Base-by-base conservation (phyloP, 2,329 filamentous ascomycete species). In the Didymella segeticola region DNA sequence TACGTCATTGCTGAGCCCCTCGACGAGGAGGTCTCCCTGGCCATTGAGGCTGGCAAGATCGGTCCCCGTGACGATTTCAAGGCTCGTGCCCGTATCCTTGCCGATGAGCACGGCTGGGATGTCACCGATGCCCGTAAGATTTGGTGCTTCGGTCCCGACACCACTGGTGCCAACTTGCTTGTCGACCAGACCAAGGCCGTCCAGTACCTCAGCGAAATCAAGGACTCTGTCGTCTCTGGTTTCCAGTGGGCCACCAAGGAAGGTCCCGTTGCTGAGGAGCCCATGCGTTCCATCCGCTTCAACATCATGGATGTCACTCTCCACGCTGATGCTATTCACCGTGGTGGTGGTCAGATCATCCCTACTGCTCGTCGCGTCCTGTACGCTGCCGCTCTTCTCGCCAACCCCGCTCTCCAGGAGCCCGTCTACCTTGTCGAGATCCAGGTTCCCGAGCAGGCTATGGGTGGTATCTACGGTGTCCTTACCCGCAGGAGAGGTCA, bases 111-210 rank as follows among this genome's bases (percentile, higher is more conserved):
- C 84, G 93, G 92, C 78, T 99, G 95, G 95, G 95, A 99, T 82
- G 93, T 99, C 76, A 99, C 95, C 73, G 95, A 99, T 80, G 95
- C 95, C 81, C 92, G 96, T 83, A 99, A 99, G 91, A 99, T 99
- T 80, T 99, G 95, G 95, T 96, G 91, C 79, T 99, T 99, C 83
- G 95, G 95, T 81, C 95, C 95, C 73, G 95, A 99, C 81, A 96
- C 92, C 78, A 95, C 84, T 76, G 95, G 95, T 80, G 89, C 95
- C 86, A 99, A 99, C 88, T 83, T 99, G 86, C 85, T 99, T 71
- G 88, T 99, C 76, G 95, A 99, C 83, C 95, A 98, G 89, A 97
- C 93, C 86, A 99, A 98, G 91, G 95, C 95, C 72, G 95, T 99
- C 68, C 95, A 99, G 86, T 99, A 98, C 89, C 87, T 99, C 76